Evolutionary conservation across 352 stramenopile genomes (phyloP).

Genomic region (Phytophthora kernoviae): DNA sequence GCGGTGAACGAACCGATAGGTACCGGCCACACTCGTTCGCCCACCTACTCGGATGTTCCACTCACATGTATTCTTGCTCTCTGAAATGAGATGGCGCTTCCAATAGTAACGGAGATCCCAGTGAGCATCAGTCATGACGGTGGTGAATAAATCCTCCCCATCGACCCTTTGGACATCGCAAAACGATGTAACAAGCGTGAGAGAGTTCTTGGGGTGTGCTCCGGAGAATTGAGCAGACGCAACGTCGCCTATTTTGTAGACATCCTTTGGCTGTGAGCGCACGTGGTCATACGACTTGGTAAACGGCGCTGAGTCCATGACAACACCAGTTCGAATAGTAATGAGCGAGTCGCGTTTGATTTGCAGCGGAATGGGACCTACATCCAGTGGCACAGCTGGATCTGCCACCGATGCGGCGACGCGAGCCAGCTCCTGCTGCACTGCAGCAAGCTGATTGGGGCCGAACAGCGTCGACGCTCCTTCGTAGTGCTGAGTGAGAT

Average conservation of each 20-base stretch:
- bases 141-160: slow-evolving; percentile 25
- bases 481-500: slow-evolving; percentile 69
- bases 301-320: slow-evolving; percentile 32
- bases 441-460: slow-evolving; percentile 58
- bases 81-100: slow-evolving; percentile 22
- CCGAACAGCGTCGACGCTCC: slow-evolving; percentile 75
- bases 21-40: slow-evolving; percentile 34
- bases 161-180: slow-evolving; percentile 50
- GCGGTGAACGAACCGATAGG: slow-evolving; percentile 52
- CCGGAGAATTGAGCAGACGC: slow-evolving; percentile 49
- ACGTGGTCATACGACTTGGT: slow-evolving; percentile 34
- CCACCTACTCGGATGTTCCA: slow-evolving; percentile 45
- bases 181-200: slow-evolving; percentile 47
- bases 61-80: slow-evolving; percentile 54
- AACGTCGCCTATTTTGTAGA: slow-evolving; percentile 37
- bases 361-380: slow-evolving; percentile 37
- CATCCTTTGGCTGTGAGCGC: slow-evolving; percentile 23
- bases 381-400: slow-evolving; percentile 23
- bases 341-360: slow-evolving; percentile 41
- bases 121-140: slow-evolving; percentile 53
- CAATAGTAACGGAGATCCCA: slow-evolving; percentile 60
- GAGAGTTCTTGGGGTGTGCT: slow-evolving; percentile 50
- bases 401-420: slow-evolving; percentile 40
- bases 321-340: slow-evolving; percentile 40
- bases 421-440: slow-evolving; percentile 57